Base-by-base conservation (phyloP, 129 eudicot species). In the Flaveria trinervia region DNA sequence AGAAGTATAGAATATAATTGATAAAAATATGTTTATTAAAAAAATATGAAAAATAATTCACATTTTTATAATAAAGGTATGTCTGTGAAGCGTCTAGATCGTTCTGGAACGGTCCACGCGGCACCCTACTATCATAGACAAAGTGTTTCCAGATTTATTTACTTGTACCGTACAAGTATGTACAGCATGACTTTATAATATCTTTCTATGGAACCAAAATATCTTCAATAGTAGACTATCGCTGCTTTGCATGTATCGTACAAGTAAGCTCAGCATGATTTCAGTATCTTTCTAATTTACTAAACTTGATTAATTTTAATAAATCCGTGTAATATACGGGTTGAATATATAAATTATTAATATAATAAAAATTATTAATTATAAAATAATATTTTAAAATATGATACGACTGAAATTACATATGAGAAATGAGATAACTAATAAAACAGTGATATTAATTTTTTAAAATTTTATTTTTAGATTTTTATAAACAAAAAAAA, bases 111-210 rank as follows among this genome's bases (percentile, higher is more conserved):
- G 18, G 45, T 39, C 41, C 54, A 1, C 4, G 41, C 9, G 45
- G 30, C n/a, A 15, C 14, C 23, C 22, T 11, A 18, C 0, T 20
- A 28, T 23, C 62, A 9, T 61, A 71, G 23, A 7, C 77, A 23
- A 62, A 39, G 14, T 73, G 10, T 6, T 45, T 17, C 26, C 62
- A 15, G 39, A 46, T 7, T 59, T 59, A 3, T 57, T 1, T 12
- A 45, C 62, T 45, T 78, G 82, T 70, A 70, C 71, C 0, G 76
- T 60, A 78, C 77, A 78, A 49, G 55, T 36, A 49, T 33, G 1
- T 30, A 4, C 10, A 14, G 75, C 75, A n/a, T 43, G 5, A 30
- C 11, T 65, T 22, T 7, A 55, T 49, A 28, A 57, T 52, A 52
- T 52, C 60, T 50, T 13, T 1, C 18, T n/a, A n/a, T 49, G 54